Percentiles rank a stretch among this genome's conserved stretches.
These are phyloP conservation scores for Colletotrichum salicis DNA, from an alignment of 2,329 filamentous ascomycete species.

Conservation along the genomic window DNA sequence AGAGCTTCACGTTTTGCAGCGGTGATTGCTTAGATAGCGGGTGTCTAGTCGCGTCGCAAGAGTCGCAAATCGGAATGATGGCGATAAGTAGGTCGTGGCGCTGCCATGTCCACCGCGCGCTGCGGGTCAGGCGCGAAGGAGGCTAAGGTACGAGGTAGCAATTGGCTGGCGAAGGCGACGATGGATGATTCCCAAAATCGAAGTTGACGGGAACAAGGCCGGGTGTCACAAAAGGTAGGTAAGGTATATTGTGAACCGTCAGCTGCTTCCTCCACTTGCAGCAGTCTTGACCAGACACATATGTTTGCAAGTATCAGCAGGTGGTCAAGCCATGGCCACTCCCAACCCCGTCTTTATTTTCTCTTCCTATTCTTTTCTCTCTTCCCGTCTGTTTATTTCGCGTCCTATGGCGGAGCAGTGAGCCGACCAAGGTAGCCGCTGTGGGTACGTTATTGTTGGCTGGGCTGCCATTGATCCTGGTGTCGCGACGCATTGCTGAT, in stretches of 20 bases:
- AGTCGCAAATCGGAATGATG: background rate
- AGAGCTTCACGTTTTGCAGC: background rate
- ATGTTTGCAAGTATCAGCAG: background rate
- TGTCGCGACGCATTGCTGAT: conserved; percentile 9
- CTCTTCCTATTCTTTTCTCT: background rate
- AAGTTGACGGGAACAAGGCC: background rate
- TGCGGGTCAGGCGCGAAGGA: background rate
- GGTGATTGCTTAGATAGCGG: background rate
- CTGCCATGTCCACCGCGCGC: conserved; percentile 13
- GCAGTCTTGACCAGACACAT: background rate
- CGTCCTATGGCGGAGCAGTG: background rate
- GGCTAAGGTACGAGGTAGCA: background rate
- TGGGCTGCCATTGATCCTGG: conserved; percentile 6
- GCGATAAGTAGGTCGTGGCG: background rate
- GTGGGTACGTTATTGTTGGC: conserved; percentile 11
- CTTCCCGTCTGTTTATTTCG: conserved; percentile 22
- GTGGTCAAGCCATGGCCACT: background rate
- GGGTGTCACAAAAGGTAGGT: background rate
- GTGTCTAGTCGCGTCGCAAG: conserved; percentile 19
- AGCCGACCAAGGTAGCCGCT: background rate
- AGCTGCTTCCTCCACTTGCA: background rate
- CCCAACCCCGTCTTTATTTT: background rate
- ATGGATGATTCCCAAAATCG: background rate
- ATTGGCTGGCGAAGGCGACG: background rate
- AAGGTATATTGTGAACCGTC: background rate